Base-by-base conservation (phyloP, 192 early-diverging fungal genomes). In the Entrophospora sp. region DNA sequence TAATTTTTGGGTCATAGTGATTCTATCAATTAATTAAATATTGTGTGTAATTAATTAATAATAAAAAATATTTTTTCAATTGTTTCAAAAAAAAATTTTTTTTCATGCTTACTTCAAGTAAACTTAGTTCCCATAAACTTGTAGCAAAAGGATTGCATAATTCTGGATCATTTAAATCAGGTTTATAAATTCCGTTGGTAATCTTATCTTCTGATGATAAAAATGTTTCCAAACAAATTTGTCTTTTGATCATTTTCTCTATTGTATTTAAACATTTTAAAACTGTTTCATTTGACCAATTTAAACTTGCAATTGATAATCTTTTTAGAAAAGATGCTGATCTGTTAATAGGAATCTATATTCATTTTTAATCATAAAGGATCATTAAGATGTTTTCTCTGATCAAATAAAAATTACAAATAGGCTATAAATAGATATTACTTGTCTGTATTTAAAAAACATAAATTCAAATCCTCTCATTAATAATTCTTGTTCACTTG, bases 101-200 rank as follows among this genome's bases (percentile, higher is more conserved):
- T n/a, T n/a, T n/a, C n/a, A n/a, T n/a, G n/a, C n/a, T 70, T 81
- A 89, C 86, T 80, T 83, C 81, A 55, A 92, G 85, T 62, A 89
- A 79, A 58, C 81, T 80, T 51, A 94, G 73, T 72, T 98, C 95
- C 79, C 88, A 98, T 46, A 95, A 64, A 71, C 85, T 91, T 3
- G 96, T 87, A 2, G 92, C 90, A 73, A 95, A 93, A 3, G 96
- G 92, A 70, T 98, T 98, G 69, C 91, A 94, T 66, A 96, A 79
- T 61, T 98, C 93, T 0, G 94, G 91, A 64, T 98, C 94, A 68
- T 95, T 87, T 60, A 96, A 70, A 12, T 86, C 73, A 32, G 84
- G 81, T 28, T 84, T 56, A 67, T 95, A 96, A 36, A 93, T 75
- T 56, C 94, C 96, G 55, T 87, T 91, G 3, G 73, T 70, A 35